These are phyloP conservation scores for Candida ipomoeae DNA, from an alignment of 805 yeast genomes.

Conservation along the genomic window DNA sequence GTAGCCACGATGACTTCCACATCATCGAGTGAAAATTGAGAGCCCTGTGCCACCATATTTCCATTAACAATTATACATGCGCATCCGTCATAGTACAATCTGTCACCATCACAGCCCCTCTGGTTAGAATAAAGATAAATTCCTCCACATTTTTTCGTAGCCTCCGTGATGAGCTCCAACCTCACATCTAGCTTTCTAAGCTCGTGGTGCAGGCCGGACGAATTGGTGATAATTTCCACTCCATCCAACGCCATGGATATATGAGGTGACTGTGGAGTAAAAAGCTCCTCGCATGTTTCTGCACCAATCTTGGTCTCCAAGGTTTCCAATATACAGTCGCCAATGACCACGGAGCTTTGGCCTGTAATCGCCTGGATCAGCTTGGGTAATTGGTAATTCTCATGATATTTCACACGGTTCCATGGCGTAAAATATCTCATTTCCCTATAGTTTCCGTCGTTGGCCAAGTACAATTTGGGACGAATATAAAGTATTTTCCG, in stretches of 20 bases:
- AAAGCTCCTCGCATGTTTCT: constrained; percentile 96
- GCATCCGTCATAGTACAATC: constrained; percentile 95
- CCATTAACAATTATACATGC: constrained; percentile 94
- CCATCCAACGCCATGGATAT: constrained; percentile 90
- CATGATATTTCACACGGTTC: constrained; percentile 74
- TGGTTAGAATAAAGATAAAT: constrained; percentile 91
- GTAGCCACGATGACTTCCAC: constrained; percentile 97
- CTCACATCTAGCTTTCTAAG: constrained; percentile 84
- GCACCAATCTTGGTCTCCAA: constrained; percentile 90
- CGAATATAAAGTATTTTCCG: constrained; percentile 79
- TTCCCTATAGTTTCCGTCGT: constrained; percentile 97
- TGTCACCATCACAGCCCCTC: constrained; percentile 97
- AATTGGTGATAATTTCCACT: constrained; percentile 93
- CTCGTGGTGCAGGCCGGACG: constrained; percentile 98
- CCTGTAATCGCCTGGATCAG: constrained; percentile 60
- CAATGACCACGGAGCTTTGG: constrained; percentile 68
- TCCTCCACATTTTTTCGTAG: constrained; percentile 96
- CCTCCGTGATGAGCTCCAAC: constrained; percentile 79
- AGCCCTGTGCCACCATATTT: constrained; percentile 84
- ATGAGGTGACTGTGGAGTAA: constrained; percentile 95
- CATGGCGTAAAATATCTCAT: constrained; percentile 97
- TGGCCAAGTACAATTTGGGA: constrained; percentile 90
- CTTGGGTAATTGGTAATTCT: constrained; percentile 69
- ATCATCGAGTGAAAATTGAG: constrained; percentile 84
- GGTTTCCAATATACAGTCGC: constrained; percentile 86